Evolutionary conservation across 768 basidiomycete genomes (phyloP), one percentile per base, ranked within the genome.

Genomic region (Cystoderma amianthinum): DNA sequence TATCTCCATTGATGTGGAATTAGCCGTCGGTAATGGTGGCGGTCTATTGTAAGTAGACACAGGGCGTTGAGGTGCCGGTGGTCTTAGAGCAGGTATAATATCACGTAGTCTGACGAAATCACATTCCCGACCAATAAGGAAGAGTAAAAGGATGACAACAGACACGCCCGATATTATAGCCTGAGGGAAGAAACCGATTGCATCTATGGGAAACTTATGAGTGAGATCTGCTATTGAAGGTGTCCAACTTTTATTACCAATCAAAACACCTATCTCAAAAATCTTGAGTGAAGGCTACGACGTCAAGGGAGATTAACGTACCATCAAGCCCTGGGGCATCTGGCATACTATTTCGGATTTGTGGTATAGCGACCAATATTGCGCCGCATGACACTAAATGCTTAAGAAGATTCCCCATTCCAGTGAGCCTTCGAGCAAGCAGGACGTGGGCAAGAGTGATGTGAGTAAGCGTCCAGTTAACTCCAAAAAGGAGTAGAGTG

Each of bases 101-200:
- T n/a, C n/a, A n/a, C 46, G 12, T 45, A 37, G 4, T 32, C 39
- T 25, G 44, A 39, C 6, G n/a, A 25, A 34, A 39, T 66, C 62
- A 24, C 64, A 42, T 53, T 76, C 75, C 23, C 64, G 65, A n/a
- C 61, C 57, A 11, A 66, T 61, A 17, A 74, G 44, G 11, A 66
- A 62, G 22, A 69, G 54, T 19, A 77, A 57, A 1, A 78, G 57
- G n/a, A 54, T 40, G 20, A 73, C 55, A 12, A 61, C 60, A 7
- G 67, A 69, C 1, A 65, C 52, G 5, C 63, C 61, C n/a, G 62
- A 54, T 20, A 72, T 54, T 18, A 75, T 58, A 71, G 79, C 76
- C 51, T 80, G 77, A 4, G 76, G 74, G 51, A 80, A 78, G 53
- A 69, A 75, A 2, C 76, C 78, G 36, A 80, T 75, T 34, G 60